phyloP scores from a whole-genome alignment of 2,329 filamentous ascomycete species.

The Trichoderma arundinaceum region DNA sequence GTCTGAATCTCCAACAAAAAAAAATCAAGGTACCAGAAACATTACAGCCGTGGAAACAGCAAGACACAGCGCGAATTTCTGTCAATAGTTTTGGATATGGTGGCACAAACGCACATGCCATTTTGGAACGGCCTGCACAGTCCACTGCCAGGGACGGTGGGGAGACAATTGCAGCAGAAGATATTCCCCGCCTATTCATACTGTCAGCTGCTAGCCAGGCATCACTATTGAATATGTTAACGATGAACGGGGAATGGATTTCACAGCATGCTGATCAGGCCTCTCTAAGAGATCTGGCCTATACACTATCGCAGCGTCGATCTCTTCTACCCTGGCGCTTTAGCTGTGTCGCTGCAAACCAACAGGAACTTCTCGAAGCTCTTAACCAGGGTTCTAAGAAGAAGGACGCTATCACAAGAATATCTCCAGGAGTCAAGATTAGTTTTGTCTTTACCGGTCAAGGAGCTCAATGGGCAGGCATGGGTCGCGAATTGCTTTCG shows the following conservation, averaged over 20 bases:
- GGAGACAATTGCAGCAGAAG: background rate
- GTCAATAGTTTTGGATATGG: constrained; percentile 57
- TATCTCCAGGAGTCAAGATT: background rate
- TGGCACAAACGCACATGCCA: constrained; percentile 51
- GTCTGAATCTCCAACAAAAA: constrained; percentile 27
- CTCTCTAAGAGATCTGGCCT: background rate
- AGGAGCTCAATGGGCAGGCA: constrained; percentile 42
- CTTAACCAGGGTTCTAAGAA: background rate
- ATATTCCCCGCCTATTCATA: background rate
- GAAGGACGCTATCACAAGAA: background rate
- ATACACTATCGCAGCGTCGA: background rate
- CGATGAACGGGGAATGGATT: background rate
- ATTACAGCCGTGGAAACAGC: constrained; percentile 2
- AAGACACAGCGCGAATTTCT: constrained; percentile 8
- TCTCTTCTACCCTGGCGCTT: background rate
- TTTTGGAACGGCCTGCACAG: constrained; percentile 37
- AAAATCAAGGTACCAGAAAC: constrained; percentile 24
- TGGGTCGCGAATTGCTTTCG: constrained; percentile 42
- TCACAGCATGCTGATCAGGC: background rate
- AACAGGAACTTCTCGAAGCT: background rate
- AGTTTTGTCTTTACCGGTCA: constrained; percentile 44
- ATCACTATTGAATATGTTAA: background rate
- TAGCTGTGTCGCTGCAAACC: background rate
- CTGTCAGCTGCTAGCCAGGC: background rate
- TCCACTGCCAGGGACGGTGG: background rate